phyloP scores from a whole-genome alignment of 179 eudicot species.

The Dionaea muscipula region DNA sequence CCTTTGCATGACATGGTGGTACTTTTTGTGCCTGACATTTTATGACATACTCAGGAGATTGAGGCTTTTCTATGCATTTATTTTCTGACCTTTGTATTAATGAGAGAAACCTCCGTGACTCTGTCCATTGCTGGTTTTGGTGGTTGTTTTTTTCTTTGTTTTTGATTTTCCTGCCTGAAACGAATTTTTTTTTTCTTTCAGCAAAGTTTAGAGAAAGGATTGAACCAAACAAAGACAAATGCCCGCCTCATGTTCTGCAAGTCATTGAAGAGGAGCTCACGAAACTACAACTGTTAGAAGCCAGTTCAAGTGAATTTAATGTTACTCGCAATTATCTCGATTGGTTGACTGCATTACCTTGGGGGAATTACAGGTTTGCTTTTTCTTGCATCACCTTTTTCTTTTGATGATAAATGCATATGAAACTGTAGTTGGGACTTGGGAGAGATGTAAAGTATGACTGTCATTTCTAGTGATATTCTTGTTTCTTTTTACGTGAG shows the following conservation, averaged over 20 bases:
- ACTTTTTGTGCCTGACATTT: too few species aligned
- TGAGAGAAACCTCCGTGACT: background rate
- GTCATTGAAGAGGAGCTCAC: constrained; percentile 97
- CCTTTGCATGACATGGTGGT: too few species aligned
- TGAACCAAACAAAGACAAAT: constrained; percentile 76
- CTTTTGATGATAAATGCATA: too few species aligned
- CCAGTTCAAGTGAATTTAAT: constrained; percentile 97
- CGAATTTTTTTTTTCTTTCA: constrained; percentile 35
- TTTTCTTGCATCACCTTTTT: background rate
- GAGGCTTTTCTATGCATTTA: too few species aligned
- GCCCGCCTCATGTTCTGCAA: constrained; percentile 91
- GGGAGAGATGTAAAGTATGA: too few species aligned
- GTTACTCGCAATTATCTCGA: constrained; percentile 98
- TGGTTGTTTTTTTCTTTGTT: background rate
- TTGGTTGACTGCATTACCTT: constrained; percentile 97
- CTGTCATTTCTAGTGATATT: too few species aligned
- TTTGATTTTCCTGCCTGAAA: background rate
- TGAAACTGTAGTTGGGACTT: too few species aligned
- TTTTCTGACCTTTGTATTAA: too few species aligned
- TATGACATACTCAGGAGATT: too few species aligned
- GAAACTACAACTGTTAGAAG: constrained; percentile 88
- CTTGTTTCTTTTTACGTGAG: too few species aligned
- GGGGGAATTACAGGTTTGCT: constrained; percentile 91
- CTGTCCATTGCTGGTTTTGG: background rate
- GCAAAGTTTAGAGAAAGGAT: constrained; percentile 91